Base-by-base conservation (phyloP, 306 rosid species). In the Vigna unguiculata region DNA sequence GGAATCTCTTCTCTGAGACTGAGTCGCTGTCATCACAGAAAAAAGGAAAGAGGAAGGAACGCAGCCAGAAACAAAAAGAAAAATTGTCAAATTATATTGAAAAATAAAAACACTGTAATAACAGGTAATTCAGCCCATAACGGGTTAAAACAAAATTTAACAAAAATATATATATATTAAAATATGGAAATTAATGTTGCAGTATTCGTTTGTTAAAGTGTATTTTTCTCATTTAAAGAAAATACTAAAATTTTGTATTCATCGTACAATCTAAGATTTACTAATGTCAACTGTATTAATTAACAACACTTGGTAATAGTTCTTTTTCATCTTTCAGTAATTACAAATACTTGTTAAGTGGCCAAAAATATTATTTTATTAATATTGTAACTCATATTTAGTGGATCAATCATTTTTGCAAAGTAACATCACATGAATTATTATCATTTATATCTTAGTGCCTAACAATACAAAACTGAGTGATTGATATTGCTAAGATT, bases 21-120 rank as follows among this genome's bases (percentile, higher is more conserved):
- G 1, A 12, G 55, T 67, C 22, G 40, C 21, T 24, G 14, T 67
- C 72, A 22, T 43, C 46, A 9, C 28, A 20, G 22, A 11, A 12
- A 67, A 41, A 65, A 67, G 55, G 11, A 40, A 45, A 67, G 40
- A 45, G 55, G 71, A 47, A 74, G 20, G 14, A 74, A 47, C 77
- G 21, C 52, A 30, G 55, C 34, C 63, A 32, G 41, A 78, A 5
- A 19, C n/a, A 43, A 12, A 40, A 63, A 28, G 13, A 9, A 20
- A 41, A 66, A 20, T 19, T 57, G 5, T 11, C 12, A 10, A 43
- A 9, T 24, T 22, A 12, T 11, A 9, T 54, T 21, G 2, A 20
- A 54, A 54, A 53, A 19, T 53, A 15, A 12, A 22, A 57, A 22
- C 14, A 9, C 34, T 57, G 34, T 22, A 57, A 54, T 54, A 20